Evolutionary conservation across 495 filamentous ascomycete species (phyloP).

Genomic region (Glarea lozoyensis): DNA sequence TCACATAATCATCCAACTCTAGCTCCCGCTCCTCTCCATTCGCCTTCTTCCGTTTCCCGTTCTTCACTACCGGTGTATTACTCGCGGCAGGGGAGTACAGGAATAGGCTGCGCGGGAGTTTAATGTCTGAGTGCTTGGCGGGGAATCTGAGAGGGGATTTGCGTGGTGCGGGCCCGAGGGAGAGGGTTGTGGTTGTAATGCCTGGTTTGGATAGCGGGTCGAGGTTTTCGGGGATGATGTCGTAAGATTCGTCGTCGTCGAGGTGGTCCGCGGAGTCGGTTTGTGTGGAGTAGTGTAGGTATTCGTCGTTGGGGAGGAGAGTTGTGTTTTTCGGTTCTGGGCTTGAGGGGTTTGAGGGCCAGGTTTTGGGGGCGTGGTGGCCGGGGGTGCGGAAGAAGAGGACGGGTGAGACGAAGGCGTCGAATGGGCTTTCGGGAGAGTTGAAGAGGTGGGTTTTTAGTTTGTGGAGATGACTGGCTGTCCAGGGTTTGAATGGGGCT

Average conservation of each 20-base stretch:
- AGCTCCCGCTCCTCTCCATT: not conserved
- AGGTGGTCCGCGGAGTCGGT: not conserved
- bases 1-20: not conserved
- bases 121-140: constrained; percentile 13
- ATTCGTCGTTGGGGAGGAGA: not conserved
- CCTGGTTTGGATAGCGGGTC: not conserved
- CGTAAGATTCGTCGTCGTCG: not conserved
- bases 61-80: not conserved
- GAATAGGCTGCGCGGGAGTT: constrained; percentile 12
- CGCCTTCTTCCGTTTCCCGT: not conserved
- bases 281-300: not conserved
- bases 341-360: not conserved
- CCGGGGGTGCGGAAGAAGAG: constrained; percentile 43
- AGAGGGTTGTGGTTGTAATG: not conserved
- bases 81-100: not conserved
- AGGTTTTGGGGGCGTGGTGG: constrained; percentile 13
- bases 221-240: not conserved
- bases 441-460: constrained; percentile 28
- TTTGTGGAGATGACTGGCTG: constrained; percentile 19
- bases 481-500: not conserved
- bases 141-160: constrained; percentile 17
- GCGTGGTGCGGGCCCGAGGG: not conserved
- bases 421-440: constrained; percentile 33
- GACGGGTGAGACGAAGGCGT: constrained; percentile 41
- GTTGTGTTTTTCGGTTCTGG: not conserved